phyloP scores from a whole-genome alignment of 108 stramenopile species.

The Cyclotella choctawhatcheeana region DNA sequence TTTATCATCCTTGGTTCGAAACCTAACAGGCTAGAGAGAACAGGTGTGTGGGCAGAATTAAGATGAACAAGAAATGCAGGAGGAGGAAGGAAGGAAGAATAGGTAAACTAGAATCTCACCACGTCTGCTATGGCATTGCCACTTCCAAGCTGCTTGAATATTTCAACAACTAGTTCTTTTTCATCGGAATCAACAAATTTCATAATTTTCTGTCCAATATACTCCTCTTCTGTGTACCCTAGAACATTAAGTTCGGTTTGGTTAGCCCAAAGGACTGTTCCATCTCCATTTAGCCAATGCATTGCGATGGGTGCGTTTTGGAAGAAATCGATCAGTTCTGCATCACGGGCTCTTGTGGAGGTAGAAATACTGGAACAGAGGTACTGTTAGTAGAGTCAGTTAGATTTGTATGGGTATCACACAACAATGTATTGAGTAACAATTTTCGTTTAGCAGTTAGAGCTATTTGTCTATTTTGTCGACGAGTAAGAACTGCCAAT shows the following conservation, averaged over 20 bases:
- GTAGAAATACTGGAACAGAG: background rate
- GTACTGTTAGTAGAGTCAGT: background rate
- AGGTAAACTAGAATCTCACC: conserved; percentile 53
- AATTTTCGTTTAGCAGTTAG: too few species aligned
- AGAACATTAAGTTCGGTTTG: conserved; percentile 57
- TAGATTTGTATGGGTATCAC: background rate
- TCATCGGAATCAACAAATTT: too few species aligned
- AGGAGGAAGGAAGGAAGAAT: too few species aligned
- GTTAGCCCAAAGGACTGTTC: conserved; percentile 58
- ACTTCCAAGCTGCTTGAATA: too few species aligned
- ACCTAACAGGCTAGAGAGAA: too few species aligned
- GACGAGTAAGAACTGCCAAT: too few species aligned
- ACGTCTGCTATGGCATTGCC: too few species aligned
- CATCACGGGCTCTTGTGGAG: conserved; percentile 48
- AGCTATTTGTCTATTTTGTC: too few species aligned
- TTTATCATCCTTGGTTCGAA: conserved; percentile 47
- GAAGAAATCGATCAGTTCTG: conserved; percentile 55
- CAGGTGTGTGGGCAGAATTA: too few species aligned
- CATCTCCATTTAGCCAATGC: conserved; percentile 52
- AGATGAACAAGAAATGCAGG: too few species aligned
- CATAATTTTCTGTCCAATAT: conserved; percentile 60
- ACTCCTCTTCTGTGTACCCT: conserved; percentile 56
- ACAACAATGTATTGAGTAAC: too few species aligned
- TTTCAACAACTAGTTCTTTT: too few species aligned
- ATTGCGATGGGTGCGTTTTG: conserved; percentile 66